Percentiles rank a stretch among this genome's conserved stretches.
These are phyloP conservation scores for Euphorbia schlechtendalii DNA, from an alignment of 441 rosid genomes.

Conservation along the genomic window DNA sequence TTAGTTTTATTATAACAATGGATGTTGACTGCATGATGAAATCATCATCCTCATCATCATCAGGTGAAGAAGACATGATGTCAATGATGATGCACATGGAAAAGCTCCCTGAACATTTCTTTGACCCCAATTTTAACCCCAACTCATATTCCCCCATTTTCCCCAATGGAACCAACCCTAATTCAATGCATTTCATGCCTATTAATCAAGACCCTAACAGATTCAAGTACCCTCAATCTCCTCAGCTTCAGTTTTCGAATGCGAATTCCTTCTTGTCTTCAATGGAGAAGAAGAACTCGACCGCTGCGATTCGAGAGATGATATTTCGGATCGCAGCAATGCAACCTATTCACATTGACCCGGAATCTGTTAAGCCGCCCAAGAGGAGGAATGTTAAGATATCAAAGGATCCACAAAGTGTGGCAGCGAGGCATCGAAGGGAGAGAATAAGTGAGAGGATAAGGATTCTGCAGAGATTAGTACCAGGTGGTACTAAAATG, in stretches of 20 bases:
- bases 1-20: conserved; percentile 27
- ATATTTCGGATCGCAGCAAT: conserved; percentile 59
- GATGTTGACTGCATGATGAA: conserved; percentile 44
- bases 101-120: conserved; percentile 54
- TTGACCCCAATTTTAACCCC: conserved; percentile 6
- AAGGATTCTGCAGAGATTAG: conserved; percentile 58
- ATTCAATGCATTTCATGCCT: conserved; percentile 19
- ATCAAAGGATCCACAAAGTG: conserved; percentile 67
- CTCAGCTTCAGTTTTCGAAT: conserved; percentile 23
- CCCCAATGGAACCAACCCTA: conserved; percentile 17
- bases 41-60: conserved; percentile 25
- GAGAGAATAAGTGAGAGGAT: conserved; percentile 66
- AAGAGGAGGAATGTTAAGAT: conserved; percentile 60
- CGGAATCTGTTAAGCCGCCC: conserved; percentile 54
- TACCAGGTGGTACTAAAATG: conserved; percentile 76
- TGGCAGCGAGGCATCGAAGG: conserved; percentile 59
- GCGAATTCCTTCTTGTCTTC: conserved; percentile 34
- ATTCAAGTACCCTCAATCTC: conserved; percentile 25
- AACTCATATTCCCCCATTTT: not conserved
- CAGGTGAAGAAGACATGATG: conserved; percentile 51
- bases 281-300: conserved; percentile 36
- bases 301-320: conserved; percentile 69
- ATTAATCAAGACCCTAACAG: conserved; percentile 19
- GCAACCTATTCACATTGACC: conserved; percentile 72
- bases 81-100: conserved; percentile 76